Evolutionary conservation across 208 protist genomes (phyloP).

Genomic region (Crithidia fasciculata): DNA sequence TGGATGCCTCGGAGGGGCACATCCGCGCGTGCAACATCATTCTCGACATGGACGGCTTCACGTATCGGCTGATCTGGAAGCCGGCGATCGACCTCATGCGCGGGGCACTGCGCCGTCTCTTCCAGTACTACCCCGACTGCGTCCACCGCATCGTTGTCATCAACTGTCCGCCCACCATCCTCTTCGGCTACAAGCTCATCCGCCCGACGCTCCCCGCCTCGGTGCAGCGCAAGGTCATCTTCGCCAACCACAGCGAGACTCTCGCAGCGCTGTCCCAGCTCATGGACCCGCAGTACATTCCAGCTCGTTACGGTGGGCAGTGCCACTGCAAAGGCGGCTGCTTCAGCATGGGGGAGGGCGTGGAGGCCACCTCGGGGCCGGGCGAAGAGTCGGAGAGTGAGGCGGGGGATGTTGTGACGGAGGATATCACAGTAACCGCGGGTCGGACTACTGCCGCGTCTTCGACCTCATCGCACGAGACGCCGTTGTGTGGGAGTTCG

Average conservation of each 20-base stretch:
- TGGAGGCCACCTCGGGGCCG: not conserved
- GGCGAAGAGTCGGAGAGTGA: slow-evolving; percentile 20
- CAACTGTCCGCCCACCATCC: slow-evolving; percentile 51
- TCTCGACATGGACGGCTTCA: slow-evolving; percentile 52
- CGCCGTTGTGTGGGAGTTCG: slow-evolving; percentile 58
- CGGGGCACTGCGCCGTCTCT: slow-evolving; percentile 27
- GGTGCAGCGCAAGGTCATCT: slow-evolving; percentile 56
- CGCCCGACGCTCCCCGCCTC: slow-evolving; percentile 43
- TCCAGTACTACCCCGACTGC: slow-evolving; percentile 60
- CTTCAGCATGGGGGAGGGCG: slow-evolving; percentile 16
- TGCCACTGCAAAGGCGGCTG: slow-evolving; percentile 57
- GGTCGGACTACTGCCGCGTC: slow-evolving; percentile 32
- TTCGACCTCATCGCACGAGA: slow-evolving; percentile 39
- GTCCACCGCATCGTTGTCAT: slow-evolving; percentile 58
- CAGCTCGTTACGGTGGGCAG: slow-evolving; percentile 50
- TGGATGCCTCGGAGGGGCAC: slow-evolving; percentile 33
- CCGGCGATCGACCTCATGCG: slow-evolving; percentile 51
- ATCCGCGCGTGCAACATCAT: slow-evolving; percentile 52
- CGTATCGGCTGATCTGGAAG: slow-evolving; percentile 63
- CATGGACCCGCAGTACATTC: slow-evolving; percentile 44
- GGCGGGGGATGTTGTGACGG: slow-evolving; percentile 37
- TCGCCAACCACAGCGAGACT: slow-evolving; percentile 33
- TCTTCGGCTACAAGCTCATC: slow-evolving; percentile 53
- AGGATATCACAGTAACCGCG: slow-evolving; percentile 49
- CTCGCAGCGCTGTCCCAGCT: slow-evolving; percentile 38